Conservation (phyloP, 179 eudicot genomes). For the Kewa caespitosa region DNA sequence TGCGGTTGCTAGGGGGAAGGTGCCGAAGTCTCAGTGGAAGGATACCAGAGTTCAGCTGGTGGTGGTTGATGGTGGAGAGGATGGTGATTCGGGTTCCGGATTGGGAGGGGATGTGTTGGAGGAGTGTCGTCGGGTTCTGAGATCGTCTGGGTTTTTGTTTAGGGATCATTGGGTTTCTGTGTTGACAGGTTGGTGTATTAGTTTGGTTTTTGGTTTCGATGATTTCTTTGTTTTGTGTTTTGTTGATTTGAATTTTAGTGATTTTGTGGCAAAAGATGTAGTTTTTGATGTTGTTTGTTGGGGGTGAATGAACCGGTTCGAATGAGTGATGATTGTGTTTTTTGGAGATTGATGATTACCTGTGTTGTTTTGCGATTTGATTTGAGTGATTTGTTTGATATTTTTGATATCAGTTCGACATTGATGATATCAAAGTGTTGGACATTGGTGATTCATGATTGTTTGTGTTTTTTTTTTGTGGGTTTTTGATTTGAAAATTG, state of each 20-base stretch:
- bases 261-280: too few relatives aligned
- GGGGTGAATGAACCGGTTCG: too few relatives aligned
- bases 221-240: not conserved
- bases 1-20: slow-evolving; percentile 21
- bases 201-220: not conserved
- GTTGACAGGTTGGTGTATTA: slow-evolving; percentile 28
- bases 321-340: too few relatives aligned
- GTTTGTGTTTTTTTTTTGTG: not conserved
- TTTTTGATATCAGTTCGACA: too few relatives aligned
- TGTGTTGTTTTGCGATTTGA: too few relatives aligned
- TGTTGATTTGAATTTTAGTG: not conserved
- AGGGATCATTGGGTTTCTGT: slow-evolving; percentile 38
- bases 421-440: too few relatives aligned
- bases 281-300: too few relatives aligned
- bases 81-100: not conserved
- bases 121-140: slow-evolving; percentile 39
- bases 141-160: slow-evolving; percentile 43
- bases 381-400: too few relatives aligned
- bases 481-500: not conserved
- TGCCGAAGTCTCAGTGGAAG: slow-evolving; percentile 25
- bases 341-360: too few relatives aligned
- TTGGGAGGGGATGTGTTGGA: slow-evolving; percentile 23
- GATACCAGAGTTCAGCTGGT: slow-evolving; percentile 17
- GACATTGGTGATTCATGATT: slow-evolving; percentile 11
- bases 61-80: not conserved